Percentiles rank a stretch among this genome's conserved stretches.
Conservation (phyloP, 495 filamentous ascomycete species). For the Wilcoxina mikolae region DNA sequence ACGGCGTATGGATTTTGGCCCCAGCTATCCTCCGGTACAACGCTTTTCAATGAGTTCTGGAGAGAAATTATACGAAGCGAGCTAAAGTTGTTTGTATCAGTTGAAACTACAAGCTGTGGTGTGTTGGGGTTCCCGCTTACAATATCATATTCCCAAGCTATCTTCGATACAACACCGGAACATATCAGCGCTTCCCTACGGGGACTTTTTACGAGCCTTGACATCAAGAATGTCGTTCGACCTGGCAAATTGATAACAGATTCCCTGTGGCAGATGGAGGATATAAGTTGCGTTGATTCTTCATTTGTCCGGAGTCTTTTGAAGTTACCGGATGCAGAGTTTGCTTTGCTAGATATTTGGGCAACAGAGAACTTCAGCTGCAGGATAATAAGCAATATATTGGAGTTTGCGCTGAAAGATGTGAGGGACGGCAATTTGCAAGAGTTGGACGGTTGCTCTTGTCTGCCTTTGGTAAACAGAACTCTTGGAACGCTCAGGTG, state of each 20-base stretch:
- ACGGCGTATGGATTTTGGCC: constrained; percentile 32
- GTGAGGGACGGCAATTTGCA: background rate
- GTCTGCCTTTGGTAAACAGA: constrained; percentile 27
- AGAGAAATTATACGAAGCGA: background rate
- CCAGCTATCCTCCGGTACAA: no score
- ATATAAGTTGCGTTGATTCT: constrained; percentile 6
- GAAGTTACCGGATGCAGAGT: background rate
- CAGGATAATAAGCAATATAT: background rate
- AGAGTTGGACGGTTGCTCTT: constrained; percentile 21
- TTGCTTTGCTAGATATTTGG: constrained; percentile 9
- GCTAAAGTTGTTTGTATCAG: constrained; percentile 10
- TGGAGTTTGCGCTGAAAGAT: constrained; percentile 9
- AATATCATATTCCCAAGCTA: constrained; percentile 7
- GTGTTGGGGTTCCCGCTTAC: no score
- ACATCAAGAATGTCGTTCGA: constrained; percentile 6
- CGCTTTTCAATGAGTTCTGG: constrained; percentile 19
- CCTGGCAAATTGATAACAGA: constrained; percentile 6
- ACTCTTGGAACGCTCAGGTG: constrained; percentile 21
- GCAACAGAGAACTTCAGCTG: constrained; percentile 3
- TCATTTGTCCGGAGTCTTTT: constrained; percentile 12
- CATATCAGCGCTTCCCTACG: constrained; percentile 6
- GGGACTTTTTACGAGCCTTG: constrained; percentile 10
- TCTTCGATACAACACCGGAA: constrained; percentile 15
- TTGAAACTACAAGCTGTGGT: constrained; percentile 12
- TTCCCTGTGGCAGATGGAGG: background rate